Base-by-base conservation (phyloP, 306 rosid species). In the Malus orientalis region DNA sequence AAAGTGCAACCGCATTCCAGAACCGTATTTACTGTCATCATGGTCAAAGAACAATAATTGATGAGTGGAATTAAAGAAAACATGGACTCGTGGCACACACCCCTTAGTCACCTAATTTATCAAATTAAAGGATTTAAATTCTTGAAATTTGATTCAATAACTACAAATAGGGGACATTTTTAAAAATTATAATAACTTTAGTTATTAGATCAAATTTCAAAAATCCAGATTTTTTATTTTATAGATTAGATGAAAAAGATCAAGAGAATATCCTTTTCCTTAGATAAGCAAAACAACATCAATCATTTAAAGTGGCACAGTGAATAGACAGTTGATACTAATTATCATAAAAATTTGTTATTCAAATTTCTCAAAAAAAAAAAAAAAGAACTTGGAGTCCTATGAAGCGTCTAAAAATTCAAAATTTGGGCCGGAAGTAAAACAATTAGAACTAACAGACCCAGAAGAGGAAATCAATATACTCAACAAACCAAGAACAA, bases 401-500 rank as follows among this genome's bases (percentile, higher is more conserved):
- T 32, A 63, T 1, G 11, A 74, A 16, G 18, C 19, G 32, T 33
- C 40, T 13, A 12, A 53, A 54, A 66, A 36, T 9, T 29, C 54
- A 12, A 19, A 45, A 20, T 13, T 33, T 36, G 8, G 8, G 40
- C 8, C 6, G 40, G 40, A 36, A 36, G 40, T 36, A 36, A 36
- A 36, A 36, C 40, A 36, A 36, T 36, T 36, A 36, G 40, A 36
- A 36, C 40, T 36, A 11, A 51, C 19, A 77, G 27, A 45, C 73
- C 68, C 66, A 71, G 62, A 77, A 49, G 32, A 19, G 67, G 2
- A 68, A 81, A 63, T n/a, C 59, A 74, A 67, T 44, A 65, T 67
- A 81, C 70, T 51, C 78, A 80, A 71, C 40, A 67, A 73, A 38
- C 71, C 7, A 71, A 74, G 68, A 69, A 80, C 22, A 80, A 65